phyloP scores from a whole-genome alignment of 441 rosid genomes.

The Codiaeum variegatum region DNA sequence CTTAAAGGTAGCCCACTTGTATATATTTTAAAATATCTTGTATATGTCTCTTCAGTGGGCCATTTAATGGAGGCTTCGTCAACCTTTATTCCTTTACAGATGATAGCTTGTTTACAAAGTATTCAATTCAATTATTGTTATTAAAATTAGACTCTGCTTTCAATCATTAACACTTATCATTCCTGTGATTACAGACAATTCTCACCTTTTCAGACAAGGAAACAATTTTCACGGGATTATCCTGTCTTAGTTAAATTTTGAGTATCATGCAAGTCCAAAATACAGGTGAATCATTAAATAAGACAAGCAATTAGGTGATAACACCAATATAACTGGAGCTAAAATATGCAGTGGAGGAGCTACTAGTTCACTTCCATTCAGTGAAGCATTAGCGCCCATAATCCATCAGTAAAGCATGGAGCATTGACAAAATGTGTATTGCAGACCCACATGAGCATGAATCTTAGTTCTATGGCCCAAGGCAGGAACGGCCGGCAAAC shows the following conservation, averaged over 20 bases:
- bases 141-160: constrained; percentile 7
- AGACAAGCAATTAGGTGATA: neutral
- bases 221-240: neutral
- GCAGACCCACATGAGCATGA: neutral
- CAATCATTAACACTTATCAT: constrained; percentile 4
- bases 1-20: neutral
- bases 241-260: neutral
- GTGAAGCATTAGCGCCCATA: too few species aligned
- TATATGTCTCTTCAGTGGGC: neutral
- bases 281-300: neutral
- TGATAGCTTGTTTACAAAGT: constrained; percentile 15
- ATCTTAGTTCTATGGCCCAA: neutral
- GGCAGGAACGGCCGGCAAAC: neutral
- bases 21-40: neutral
- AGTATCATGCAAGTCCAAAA: neutral
- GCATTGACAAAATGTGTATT: neutral
- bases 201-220: neutral
- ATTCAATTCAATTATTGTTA: constrained; percentile 13
- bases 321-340: too few species aligned
- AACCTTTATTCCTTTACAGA: constrained; percentile 18
- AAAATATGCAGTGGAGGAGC: too few species aligned
- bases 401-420: neutral
- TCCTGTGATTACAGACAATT: neutral
- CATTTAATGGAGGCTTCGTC: constrained; percentile 2
- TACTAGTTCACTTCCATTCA: neutral